These are phyloP conservation scores for Thalassiosira ordinaria DNA, from an alignment of 352 stramenopile species.

Conservation along the genomic window DNA sequence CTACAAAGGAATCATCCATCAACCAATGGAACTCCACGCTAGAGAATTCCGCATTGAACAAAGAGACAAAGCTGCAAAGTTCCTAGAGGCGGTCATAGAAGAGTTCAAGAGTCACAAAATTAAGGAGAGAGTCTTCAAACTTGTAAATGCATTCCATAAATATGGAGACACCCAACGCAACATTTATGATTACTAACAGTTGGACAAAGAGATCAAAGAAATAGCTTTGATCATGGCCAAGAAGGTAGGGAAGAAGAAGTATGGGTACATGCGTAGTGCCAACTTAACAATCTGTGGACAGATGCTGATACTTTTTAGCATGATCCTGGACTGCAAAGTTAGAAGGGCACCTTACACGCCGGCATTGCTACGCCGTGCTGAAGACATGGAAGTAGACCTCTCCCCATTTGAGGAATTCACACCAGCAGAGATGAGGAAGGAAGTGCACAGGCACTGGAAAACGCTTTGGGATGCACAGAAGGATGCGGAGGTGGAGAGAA, in stretches of 20 bases:
- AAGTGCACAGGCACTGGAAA: neutral
- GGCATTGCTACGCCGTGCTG: neutral
- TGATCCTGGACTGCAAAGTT: neutral
- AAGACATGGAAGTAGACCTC: neutral
- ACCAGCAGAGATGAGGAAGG: neutral
- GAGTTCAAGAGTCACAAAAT: neutral
- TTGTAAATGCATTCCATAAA: neutral
- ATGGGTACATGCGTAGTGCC: constrained; percentile 13
- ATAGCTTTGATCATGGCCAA: neutral
- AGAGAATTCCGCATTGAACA: constrained; percentile 13
- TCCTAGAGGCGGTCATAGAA: neutral
- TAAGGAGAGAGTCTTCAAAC: neutral
- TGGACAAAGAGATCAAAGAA: constrained; percentile 8
- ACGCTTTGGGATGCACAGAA: constrained; percentile 33
- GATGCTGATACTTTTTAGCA: constrained; percentile 1
- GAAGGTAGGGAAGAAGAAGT: constrained; percentile 6
- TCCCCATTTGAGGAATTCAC: neutral
- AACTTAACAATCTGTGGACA: neutral
- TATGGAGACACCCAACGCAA: neutral
- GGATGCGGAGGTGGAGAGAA: neutral
- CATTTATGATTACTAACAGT: neutral
- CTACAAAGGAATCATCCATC: constrained; percentile 4
- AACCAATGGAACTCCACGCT: neutral
- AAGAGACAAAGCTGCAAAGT: constrained; percentile 9
- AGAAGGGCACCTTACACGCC: neutral